Conservation (phyloP, 768 basidiomycete species). For the Pulveroboletus sp. region DNA sequence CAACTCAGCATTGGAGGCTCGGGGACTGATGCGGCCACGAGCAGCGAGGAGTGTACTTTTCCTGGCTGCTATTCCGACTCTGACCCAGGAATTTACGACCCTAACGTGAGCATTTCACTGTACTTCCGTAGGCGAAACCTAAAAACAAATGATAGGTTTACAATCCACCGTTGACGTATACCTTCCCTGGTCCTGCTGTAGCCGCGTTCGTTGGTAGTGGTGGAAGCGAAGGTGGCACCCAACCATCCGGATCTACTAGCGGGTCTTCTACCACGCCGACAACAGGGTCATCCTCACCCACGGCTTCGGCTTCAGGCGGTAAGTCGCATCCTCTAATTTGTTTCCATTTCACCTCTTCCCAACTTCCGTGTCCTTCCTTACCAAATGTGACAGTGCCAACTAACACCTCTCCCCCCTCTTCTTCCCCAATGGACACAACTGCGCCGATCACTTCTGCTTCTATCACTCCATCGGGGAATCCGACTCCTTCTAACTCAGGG, state of each 20-base stretch:
- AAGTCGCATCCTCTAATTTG: constrained; percentile 5
- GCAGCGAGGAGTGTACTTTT: constrained; percentile 44
- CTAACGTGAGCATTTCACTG: constrained; percentile 30
- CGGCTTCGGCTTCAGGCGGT: constrained; percentile 16
- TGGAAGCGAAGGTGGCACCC: constrained; percentile 14
- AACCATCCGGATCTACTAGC: constrained; percentile 19
- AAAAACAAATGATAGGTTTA: constrained; percentile 22
- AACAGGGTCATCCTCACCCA: constrained; percentile 2
- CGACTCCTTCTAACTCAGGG: constrained; percentile 6
- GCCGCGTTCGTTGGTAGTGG: constrained; percentile 36
- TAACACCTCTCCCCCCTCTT: constrained; percentile 17
- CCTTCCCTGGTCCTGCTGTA: constrained; percentile 51
- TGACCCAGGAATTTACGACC: constrained; percentile 64
- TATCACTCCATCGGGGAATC: constrained; percentile 2
- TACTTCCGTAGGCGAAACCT: neutral
- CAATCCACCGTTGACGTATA: constrained; percentile 34
- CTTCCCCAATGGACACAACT: neutral
- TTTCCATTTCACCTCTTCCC: neutral
- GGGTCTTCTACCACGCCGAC: constrained; percentile 15
- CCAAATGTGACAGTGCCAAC: constrained; percentile 19
- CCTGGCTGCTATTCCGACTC: constrained; percentile 68
- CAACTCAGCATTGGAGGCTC: constrained; percentile 29
- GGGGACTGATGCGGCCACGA: constrained; percentile 16
- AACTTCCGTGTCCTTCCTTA: constrained; percentile 12
- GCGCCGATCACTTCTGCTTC: constrained; percentile 5